Evolutionary conservation across 768 basidiomycete species (phyloP).

Genomic region (Tylopilus plumbeoviolaceoides): DNA sequence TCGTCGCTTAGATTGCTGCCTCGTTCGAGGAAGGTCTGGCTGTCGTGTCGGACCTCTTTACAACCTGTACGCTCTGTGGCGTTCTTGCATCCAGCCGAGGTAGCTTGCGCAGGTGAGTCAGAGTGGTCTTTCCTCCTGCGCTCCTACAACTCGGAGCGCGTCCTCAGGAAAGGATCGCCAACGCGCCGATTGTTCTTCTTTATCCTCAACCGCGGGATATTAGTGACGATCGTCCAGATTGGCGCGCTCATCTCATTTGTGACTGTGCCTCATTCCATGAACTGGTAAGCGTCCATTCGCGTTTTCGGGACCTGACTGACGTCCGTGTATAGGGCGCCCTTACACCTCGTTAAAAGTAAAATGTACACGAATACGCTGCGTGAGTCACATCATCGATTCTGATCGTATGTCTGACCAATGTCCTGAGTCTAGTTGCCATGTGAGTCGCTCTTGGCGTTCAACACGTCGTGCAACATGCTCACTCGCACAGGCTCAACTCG

Average conservation of each 20-base stretch:
- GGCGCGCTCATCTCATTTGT: neutral
- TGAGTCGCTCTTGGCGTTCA: neutral
- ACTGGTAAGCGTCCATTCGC: neutral
- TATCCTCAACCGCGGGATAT: conserved; percentile 1
- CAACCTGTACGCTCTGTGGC: neutral
- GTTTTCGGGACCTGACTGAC: neutral
- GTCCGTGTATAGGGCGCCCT: neutral
- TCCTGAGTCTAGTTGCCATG: neutral
- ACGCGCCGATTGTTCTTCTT: conserved; percentile 1
- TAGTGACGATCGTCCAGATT: conserved; percentile 5
- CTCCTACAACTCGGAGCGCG: neutral
- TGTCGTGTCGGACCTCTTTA: conserved; percentile 1
- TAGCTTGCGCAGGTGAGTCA: neutral
- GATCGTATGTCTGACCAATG: neutral
- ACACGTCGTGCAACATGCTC: neutral
- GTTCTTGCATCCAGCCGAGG: neutral
- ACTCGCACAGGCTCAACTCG: neutral
- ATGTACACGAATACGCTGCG: conserved; percentile 1
- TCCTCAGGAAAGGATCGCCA: neutral
- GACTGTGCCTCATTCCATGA: neutral
- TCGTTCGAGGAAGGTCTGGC: conserved; percentile 1
- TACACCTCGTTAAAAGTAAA: conserved; percentile 1
- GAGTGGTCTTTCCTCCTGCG: neutral
- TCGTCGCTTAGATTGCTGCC: neutral
- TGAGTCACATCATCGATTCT: neutral